Conservation (phyloP, 1,284 basidiomycete species). For the Naganishia liquefaciens region DNA sequence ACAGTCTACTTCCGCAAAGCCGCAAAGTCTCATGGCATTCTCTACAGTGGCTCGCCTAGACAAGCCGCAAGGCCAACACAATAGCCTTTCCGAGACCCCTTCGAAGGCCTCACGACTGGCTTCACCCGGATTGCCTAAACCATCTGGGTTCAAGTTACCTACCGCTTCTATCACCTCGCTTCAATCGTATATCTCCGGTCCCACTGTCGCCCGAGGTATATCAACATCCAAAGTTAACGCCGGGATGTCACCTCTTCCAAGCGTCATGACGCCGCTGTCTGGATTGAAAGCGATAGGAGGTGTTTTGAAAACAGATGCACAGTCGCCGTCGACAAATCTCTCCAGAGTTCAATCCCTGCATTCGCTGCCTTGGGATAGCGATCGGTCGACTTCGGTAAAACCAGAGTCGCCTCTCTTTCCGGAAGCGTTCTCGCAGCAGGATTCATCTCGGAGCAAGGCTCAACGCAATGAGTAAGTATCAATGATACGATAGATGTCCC, state of each 20-base stretch:
- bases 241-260: not conserved
- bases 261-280: conserved; percentile 13
- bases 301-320: not conserved
- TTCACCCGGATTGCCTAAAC: conserved; percentile 3
- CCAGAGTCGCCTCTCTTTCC: not conserved
- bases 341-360: not conserved
- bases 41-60: conserved; percentile 6
- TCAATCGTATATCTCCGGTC: no score
- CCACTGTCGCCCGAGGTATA: no score
- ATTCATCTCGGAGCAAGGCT: not conserved
- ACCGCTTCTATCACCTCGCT: not conserved
- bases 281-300: conserved; percentile 4
- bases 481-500: no score
- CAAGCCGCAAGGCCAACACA: not conserved
- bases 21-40: conserved; percentile 21
- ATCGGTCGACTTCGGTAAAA: not conserved
- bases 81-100: conserved; percentile 8
- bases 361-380: not conserved
- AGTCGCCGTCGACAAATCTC: not conserved
- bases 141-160: conserved; percentile 1
- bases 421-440: not conserved
- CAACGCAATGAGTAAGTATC: conserved; percentile 1
- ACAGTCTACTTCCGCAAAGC: not conserved
- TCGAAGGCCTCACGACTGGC: conserved; percentile 3
- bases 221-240: not conserved